These are phyloP conservation scores for Pecoramyces ruminantium DNA, from an alignment of 192 early-diverging fungal genomes.

Conservation along the genomic window DNA sequence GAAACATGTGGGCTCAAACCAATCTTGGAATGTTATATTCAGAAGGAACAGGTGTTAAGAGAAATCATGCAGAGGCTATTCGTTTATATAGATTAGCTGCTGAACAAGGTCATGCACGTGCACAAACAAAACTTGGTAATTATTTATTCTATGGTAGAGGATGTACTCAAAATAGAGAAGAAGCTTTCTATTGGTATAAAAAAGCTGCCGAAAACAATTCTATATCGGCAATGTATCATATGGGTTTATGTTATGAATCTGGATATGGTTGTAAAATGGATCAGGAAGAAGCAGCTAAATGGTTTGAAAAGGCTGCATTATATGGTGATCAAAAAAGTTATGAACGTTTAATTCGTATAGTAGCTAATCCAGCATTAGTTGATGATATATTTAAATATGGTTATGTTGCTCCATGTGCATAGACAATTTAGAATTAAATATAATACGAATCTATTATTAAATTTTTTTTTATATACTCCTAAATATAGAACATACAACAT, in stretches of 20 bases:
- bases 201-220: slow-evolving; percentile 12
- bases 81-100: slow-evolving; percentile 53
- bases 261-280: slow-evolving; percentile 24
- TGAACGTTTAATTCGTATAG: background rate
- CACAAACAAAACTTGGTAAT: slow-evolving; percentile 19
- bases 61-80: slow-evolving; percentile 34
- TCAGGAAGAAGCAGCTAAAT: slow-evolving; percentile 16
- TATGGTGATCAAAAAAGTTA: background rate
- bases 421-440: too few species aligned
- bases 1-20: slow-evolving; percentile 19
- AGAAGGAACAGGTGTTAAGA: slow-evolving; percentile 51
- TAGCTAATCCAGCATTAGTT: background rate
- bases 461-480: too few species aligned
- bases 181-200: background rate
- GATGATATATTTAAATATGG: background rate
- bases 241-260: slow-evolving; percentile 28
- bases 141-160: slow-evolving; percentile 8
- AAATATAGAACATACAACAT: too few species aligned
- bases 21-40: slow-evolving; percentile 24
- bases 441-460: too few species aligned
- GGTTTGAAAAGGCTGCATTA: slow-evolving; percentile 18
- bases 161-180: background rate
- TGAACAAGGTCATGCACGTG: slow-evolving; percentile 32
- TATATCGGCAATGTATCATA: slow-evolving; percentile 29
- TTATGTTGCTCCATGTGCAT: background rate